A percentile compares a stretch with the other conserved stretches of the same genome.
Evolutionary conservation across 139 green algal genomes (phyloP).

Genomic region (Chlorella ohadii): DNA sequence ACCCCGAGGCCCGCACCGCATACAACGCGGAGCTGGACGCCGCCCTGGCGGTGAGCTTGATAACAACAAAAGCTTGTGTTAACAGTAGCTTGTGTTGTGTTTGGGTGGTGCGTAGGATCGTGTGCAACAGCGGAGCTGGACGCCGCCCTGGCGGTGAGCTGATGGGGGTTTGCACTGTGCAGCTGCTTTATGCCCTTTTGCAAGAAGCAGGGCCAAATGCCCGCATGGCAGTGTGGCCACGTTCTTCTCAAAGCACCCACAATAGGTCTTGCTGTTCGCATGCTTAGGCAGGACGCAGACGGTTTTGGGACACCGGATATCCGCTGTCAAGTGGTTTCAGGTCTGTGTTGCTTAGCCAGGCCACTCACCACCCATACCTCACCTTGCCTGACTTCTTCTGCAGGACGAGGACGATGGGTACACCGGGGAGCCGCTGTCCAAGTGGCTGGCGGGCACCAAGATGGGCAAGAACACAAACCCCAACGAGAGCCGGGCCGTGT

Average conservation of each 20-base stretch:
- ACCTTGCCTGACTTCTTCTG: not conserved
- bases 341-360: too few species aligned
- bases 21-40: conserved; percentile 79
- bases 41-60: conserved; percentile 3
- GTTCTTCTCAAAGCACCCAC: too few species aligned
- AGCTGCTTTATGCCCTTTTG: too few species aligned
- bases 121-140: conserved; percentile 77
- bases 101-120: not conserved
- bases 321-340: too few species aligned
- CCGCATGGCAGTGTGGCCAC: too few species aligned
- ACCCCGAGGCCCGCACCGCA: conserved; percentile 48
- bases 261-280: too few species aligned
- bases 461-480: conserved; percentile 77
- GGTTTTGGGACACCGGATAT: too few species aligned
- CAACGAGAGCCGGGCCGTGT: conserved; percentile 75
- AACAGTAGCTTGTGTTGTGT: too few species aligned
- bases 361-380: not conserved
- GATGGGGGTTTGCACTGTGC: too few species aligned
- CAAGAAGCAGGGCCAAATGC: too few species aligned
- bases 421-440: conserved; percentile 78
- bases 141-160: conserved; percentile 20
- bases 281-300: too few species aligned
- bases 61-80: too few species aligned
- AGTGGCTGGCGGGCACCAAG: conserved; percentile 72
- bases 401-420: conserved; percentile 75